A percentile compares a stretch with the other conserved stretches of the same genome.
phyloP scores from a whole-genome alignment of 108 stramenopile species.

The Discostella stelligeroides region DNA sequence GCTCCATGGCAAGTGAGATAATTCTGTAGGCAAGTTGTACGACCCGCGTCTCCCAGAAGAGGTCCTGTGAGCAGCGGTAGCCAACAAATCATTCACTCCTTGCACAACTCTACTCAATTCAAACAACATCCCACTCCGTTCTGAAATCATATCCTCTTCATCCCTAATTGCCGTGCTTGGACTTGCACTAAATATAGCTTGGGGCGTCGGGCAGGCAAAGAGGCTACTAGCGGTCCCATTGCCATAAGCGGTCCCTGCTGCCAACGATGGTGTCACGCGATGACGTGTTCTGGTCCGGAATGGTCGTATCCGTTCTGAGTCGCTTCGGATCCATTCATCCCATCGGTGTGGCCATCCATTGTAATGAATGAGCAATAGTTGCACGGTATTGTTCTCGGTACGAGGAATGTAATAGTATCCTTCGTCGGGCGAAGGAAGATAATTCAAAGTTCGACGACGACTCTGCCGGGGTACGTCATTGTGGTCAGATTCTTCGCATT shows the following conservation, averaged over 20 bases:
- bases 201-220: slow-evolving; percentile 67
- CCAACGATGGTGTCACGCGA: slow-evolving; percentile 3
- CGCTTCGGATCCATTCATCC: slow-evolving; percentile 96
- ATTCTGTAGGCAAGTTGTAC: slow-evolving; percentile 6
- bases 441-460: too few species aligned
- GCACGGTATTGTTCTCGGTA: slow-evolving; percentile 67
- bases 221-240: slow-evolving; percentile 7
- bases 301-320: slow-evolving; percentile 85
- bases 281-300: slow-evolving; percentile 88
- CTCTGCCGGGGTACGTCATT: not conserved
- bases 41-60: not conserved
- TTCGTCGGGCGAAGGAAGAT: slow-evolving; percentile 14
- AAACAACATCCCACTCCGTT: slow-evolving; percentile 62
- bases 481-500: slow-evolving; percentile 8
- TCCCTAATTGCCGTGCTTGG: slow-evolving; percentile 68
- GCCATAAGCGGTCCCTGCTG: not conserved
- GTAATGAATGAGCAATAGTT: slow-evolving; percentile 91
- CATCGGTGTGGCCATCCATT: slow-evolving; percentile 98
- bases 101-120: slow-evolving; percentile 64
- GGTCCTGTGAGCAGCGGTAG: slow-evolving; percentile 7
- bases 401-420: slow-evolving; percentile 36
- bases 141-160: slow-evolving; percentile 55
- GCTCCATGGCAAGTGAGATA: slow-evolving; percentile 43
- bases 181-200: slow-evolving; percentile 67
- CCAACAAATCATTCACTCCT: slow-evolving; percentile 55